phyloP scores from a whole-genome alignment of 768 basidiomycete genomes.

The Podaxis carcinomalis region DNA sequence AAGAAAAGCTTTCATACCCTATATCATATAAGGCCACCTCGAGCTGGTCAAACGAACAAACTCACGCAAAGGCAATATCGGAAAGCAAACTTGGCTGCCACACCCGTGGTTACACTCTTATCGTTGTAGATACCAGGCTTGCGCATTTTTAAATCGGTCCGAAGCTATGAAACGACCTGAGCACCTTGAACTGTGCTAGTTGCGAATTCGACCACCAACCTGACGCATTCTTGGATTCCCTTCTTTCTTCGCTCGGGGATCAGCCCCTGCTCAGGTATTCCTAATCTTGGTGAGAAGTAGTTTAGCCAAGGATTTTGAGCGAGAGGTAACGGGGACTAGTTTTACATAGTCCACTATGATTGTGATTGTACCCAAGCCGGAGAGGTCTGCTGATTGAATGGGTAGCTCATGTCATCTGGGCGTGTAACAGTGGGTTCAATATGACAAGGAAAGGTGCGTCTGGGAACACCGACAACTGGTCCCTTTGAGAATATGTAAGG shows the following conservation, averaged over 20 bases:
- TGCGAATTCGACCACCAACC: neutral
- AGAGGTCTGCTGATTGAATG: neutral
- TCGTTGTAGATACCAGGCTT: neutral
- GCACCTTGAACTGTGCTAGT: neutral
- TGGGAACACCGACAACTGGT: neutral
- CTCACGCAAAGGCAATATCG: neutral
- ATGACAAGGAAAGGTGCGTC: neutral
- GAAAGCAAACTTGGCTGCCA: neutral
- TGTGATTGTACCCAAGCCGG: neutral
- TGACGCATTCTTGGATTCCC: neutral
- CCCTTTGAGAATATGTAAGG: neutral
- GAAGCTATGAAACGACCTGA: neutral
- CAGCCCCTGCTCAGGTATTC: neutral
- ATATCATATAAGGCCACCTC: neutral
- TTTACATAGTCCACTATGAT: neutral
- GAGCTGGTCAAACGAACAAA: neutral
- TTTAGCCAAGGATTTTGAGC: too few relatives aligned
- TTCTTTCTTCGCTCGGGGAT: constrained; percentile 3
- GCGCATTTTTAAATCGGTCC: neutral
- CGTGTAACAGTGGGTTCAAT: neutral
- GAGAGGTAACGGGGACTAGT: neutral
- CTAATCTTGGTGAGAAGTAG: too few relatives aligned
- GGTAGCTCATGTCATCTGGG: neutral
- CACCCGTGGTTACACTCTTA: neutral
- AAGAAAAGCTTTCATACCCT: neutral